These are phyloP conservation scores for Suillus brevipes DNA, from an alignment of 768 basidiomycete genomes.

Conservation along the genomic window DNA sequence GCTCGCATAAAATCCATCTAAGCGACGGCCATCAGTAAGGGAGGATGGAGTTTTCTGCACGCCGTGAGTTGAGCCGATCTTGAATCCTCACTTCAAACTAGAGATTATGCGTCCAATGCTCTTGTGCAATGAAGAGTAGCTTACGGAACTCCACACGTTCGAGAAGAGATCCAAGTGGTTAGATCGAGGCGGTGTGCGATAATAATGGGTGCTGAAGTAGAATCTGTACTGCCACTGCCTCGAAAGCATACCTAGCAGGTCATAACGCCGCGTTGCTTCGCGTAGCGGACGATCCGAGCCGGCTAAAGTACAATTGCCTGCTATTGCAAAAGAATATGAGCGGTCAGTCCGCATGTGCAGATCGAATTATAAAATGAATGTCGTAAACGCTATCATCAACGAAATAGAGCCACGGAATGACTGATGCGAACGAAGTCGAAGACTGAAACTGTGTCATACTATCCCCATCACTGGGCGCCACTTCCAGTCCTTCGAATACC, in stretches of 20 bases:
- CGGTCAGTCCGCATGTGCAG: neutral
- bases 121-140: neutral
- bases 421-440: neutral
- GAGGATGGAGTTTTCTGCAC: neutral
- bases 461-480: constrained; percentile 15
- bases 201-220: neutral
- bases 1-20: neutral
- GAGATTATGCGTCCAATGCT: neutral
- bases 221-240: neutral
- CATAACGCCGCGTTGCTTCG: neutral
- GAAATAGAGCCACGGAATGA: neutral
- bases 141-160: neutral
- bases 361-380: neutral
- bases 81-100: neutral
- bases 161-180: neutral
- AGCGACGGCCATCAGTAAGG: neutral
- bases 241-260: neutral
- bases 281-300: neutral
- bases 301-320: neutral
- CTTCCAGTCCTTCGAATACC: constrained; percentile 47
- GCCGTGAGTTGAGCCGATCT: neutral
- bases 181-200: neutral
- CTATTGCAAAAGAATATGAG: neutral
- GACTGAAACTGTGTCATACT: neutral
- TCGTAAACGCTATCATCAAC: neutral